phyloP scores from a whole-genome alignment of 164 flowering plant genomes.

The Amborella trichopoda region DNA sequence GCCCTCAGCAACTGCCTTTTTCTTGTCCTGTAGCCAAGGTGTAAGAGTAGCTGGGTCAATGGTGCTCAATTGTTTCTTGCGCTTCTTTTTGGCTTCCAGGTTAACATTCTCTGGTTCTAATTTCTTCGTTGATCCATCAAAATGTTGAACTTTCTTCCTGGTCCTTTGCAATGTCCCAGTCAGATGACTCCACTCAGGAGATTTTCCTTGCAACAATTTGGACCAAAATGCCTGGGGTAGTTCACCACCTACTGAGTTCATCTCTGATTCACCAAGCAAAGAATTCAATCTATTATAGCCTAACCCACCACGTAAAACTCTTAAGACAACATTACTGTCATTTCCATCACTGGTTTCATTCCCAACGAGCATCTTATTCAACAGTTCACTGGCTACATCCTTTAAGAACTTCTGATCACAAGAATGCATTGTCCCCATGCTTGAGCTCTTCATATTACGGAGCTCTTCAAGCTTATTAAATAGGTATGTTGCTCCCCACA shows the following conservation, averaged over 20 bases:
- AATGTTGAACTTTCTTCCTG: constrained; percentile 48
- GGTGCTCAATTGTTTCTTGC: constrained; percentile 26
- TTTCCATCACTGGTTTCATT: constrained; percentile 7
- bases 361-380: constrained; percentile 16
- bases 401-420: constrained; percentile 20
- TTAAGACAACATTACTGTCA: constrained; percentile 20
- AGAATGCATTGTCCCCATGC: constrained; percentile 8
- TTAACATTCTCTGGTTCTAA: constrained; percentile 17
- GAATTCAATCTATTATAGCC: constrained; percentile 15
- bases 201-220: too few species aligned
- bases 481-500: constrained; percentile 65
- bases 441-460: constrained; percentile 19
- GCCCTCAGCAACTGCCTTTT: constrained; percentile 11
- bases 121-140: constrained; percentile 12
- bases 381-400: constrained; percentile 39
- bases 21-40: constrained; percentile 17
- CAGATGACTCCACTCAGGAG: constrained; percentile 52
- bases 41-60: constrained; percentile 12
- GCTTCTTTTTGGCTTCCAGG: constrained; percentile 41
- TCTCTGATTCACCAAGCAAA: not conserved
- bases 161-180: constrained; percentile 31
- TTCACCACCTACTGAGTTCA: too few species aligned
- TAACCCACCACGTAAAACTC: constrained; percentile 32
- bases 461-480: constrained; percentile 48
- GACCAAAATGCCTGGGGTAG: too few species aligned